Evolutionary conservation across 768 basidiomycete genomes (phyloP).

Genomic region (Russula virescens): DNA sequence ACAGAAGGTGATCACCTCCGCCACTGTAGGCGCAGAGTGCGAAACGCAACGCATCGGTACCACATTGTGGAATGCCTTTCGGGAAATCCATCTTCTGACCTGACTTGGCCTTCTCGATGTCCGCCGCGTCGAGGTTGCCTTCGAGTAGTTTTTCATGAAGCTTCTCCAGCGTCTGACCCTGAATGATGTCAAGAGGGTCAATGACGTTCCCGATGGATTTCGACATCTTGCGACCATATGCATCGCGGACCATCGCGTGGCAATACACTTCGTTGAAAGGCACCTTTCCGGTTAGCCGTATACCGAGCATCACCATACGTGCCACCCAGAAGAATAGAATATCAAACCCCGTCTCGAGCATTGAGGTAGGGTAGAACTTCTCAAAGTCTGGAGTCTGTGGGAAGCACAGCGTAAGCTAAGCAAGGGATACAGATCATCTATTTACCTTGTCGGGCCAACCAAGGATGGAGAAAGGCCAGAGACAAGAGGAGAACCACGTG

Average conservation of each 20-base stretch:
- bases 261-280: slow-evolving; percentile 96
- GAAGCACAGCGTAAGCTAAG: slow-evolving; percentile 12
- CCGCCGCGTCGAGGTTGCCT: slow-evolving; percentile 91
- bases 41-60: slow-evolving; percentile 93
- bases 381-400: slow-evolving; percentile 68
- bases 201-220: slow-evolving; percentile 98
- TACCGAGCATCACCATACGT: slow-evolving; percentile 92
- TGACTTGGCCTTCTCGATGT: slow-evolving; percentile 81
- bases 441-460: slow-evolving; percentile 90
- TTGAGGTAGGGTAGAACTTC: slow-evolving; percentile 77
- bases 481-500: slow-evolving; percentile 97
- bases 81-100: slow-evolving; percentile 99
- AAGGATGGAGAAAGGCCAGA: slow-evolving; percentile 97
- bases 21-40: slow-evolving; percentile 92
- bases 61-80: slow-evolving; percentile 98
- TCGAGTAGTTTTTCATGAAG: slow-evolving; percentile 82
- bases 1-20: slow-evolving; percentile 49
- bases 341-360: slow-evolving; percentile 98
- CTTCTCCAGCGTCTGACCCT: slow-evolving; percentile 70
- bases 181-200: slow-evolving; percentile 92
- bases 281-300: slow-evolving; percentile 82
- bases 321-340: slow-evolving; percentile 99
- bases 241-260: slow-evolving; percentile 98
- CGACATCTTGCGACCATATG: slow-evolving; percentile 98
- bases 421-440: not conserved